Conservation (phyloP, 345 rosid genomes). For the Mercurialis annua region DNA sequence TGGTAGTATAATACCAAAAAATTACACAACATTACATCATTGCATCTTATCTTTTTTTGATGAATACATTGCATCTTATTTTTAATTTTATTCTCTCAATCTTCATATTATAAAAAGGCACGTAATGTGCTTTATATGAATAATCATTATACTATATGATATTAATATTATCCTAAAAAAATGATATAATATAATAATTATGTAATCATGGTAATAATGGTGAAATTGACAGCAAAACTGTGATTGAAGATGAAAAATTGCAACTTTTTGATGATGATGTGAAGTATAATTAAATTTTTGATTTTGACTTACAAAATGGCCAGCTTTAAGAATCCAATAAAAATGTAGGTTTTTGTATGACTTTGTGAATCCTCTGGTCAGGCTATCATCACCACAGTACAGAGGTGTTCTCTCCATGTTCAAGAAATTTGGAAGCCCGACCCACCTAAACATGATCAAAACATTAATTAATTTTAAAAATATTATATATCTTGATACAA, state of each 20-base stretch:
- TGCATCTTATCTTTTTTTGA: too few relatives aligned
- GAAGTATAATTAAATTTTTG: background rate
- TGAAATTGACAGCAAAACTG: background rate
- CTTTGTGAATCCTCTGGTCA: slow-evolving; percentile 68
- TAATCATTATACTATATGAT: too few relatives aligned
- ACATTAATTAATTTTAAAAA: too few relatives aligned
- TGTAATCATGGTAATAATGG: background rate
- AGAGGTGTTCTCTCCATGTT: slow-evolving; percentile 47
- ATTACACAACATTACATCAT: too few relatives aligned
- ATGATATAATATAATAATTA: background rate
- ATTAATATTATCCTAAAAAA: too few relatives aligned
- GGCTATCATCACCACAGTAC: slow-evolving; percentile 42
- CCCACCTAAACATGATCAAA: slow-evolving; percentile 54
- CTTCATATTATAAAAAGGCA: too few relatives aligned
- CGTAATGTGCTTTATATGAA: too few relatives aligned
- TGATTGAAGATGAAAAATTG: background rate
- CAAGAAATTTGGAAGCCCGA: slow-evolving; percentile 47
- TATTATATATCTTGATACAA: too few relatives aligned
- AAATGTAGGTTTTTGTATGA: slow-evolving; percentile 73
- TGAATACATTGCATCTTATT: too few relatives aligned
- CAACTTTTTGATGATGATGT: background rate
- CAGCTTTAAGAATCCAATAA: slow-evolving; percentile 95
- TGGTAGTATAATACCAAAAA: too few relatives aligned
- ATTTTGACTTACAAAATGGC: slow-evolving; percentile 86
- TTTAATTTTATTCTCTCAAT: too few relatives aligned